A percentile compares a stretch with the other conserved stretches of the same genome.
phyloP scores from a whole-genome alignment of 768 basidiomycete species.

The Cystobasidium tubakii region DNA sequence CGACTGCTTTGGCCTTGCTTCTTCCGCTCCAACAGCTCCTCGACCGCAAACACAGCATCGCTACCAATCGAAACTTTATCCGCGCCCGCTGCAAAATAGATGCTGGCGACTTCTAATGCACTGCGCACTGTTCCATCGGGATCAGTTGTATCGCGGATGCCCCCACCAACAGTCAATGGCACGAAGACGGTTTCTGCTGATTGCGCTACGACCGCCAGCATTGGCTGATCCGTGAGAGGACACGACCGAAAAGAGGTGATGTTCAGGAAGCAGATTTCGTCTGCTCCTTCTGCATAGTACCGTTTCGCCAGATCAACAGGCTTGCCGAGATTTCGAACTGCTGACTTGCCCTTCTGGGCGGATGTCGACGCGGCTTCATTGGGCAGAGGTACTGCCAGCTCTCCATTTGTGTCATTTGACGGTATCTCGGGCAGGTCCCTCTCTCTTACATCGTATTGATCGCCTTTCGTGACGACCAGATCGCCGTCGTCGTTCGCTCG shows the following conservation, averaged over 20 bases:
- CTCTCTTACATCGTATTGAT: conserved; percentile 97
- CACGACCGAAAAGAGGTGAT: conserved; percentile 99
- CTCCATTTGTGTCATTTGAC: conserved; percentile 6
- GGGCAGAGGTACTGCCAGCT: neutral
- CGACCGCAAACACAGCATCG: conserved; percentile 91
- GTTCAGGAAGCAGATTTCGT: conserved; percentile 95
- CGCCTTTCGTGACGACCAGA: conserved; percentile 97
- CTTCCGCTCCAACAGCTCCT: conserved; percentile 57
- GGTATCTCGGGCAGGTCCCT: conserved; percentile 49
- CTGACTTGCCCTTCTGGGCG: conserved; percentile 36
- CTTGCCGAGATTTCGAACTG: conserved; percentile 92
- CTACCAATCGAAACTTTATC: conserved; percentile 98
- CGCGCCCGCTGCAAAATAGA: conserved; percentile 93
- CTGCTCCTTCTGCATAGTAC: conserved; percentile 82
- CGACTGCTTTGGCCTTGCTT: conserved; percentile 36
- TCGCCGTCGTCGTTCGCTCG: conserved; percentile 92
- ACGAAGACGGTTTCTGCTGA: conserved; percentile 88
- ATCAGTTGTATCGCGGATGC: conserved; percentile 91
- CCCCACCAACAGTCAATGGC: conserved; percentile 96
- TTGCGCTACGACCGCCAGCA: conserved; percentile 88
- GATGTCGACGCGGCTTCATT: conserved; percentile 31
- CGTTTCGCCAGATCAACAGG: conserved; percentile 81
- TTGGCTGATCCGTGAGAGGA: conserved; percentile 90
- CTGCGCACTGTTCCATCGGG: conserved; percentile 82
- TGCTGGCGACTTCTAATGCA: conserved; percentile 88